A percentile compares a stretch with the other conserved stretches of the same genome.
phyloP scores from a whole-genome alignment of 139 green algal species.

The Pedinophyceae sp. region DNA sequence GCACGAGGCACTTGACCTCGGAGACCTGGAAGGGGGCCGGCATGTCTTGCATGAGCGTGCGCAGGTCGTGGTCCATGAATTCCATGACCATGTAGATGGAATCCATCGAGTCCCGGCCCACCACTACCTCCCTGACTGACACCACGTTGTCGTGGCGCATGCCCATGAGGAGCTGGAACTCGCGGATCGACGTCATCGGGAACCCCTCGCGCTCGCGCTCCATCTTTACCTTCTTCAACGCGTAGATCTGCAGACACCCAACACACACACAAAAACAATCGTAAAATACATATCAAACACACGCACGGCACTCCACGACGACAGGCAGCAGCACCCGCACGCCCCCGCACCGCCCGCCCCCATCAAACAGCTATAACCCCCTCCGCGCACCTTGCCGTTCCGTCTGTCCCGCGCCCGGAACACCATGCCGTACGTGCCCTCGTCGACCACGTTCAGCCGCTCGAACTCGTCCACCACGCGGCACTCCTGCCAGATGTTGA shows the following conservation, averaged over 20 bases:
- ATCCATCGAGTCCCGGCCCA: constrained; percentile 7
- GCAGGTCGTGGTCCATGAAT: constrained; percentile 93
- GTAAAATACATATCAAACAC: constrained; percentile 5
- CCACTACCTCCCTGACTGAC: constrained; percentile 79
- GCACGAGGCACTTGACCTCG: constrained; percentile 68
- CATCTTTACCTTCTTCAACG: constrained; percentile 94
- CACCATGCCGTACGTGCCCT: constrained; percentile 86
- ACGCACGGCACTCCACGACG: background rate
- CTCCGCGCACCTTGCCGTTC: constrained; percentile 11
- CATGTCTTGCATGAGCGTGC: constrained; percentile 55
- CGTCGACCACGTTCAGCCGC: constrained; percentile 56
- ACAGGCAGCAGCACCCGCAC: background rate
- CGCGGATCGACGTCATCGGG: constrained; percentile 80
- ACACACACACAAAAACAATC: constrained; percentile 6
- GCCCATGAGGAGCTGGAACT: constrained; percentile 93
- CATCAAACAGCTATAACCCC: background rate
- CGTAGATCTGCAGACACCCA: constrained; percentile 37
- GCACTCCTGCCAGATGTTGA: constrained; percentile 50
- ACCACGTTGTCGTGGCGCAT: constrained; percentile 90
- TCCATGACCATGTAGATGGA: constrained; percentile 97
- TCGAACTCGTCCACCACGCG: constrained; percentile 73
- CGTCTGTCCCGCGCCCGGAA: constrained; percentile 19
- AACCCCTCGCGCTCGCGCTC: constrained; percentile 85
- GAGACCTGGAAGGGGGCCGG: constrained; percentile 32
- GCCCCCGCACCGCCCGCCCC: background rate